A percentile compares a stretch with the other conserved stretches of the same genome.
These are phyloP conservation scores for Rhynchosporium secalis DNA, from an alignment of 2,329 filamentous ascomycete genomes.

Conservation along the genomic window DNA sequence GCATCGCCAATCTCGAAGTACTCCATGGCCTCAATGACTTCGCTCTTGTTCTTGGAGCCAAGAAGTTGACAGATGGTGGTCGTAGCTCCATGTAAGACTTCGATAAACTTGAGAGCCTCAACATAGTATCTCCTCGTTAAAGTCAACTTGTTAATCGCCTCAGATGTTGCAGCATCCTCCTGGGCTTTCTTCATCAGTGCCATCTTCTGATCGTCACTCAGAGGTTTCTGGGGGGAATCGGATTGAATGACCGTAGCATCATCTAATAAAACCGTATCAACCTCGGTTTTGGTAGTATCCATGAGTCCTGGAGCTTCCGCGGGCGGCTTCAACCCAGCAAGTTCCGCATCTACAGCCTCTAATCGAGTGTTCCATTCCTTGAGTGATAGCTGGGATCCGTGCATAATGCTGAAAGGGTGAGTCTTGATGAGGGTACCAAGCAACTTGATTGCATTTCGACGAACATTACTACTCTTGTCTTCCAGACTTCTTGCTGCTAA, in stretches of 20 bases:
- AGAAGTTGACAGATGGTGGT: constrained; percentile 81
- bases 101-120: constrained; percentile 93
- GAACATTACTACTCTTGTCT: constrained; percentile 97
- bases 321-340: constrained; percentile 79
- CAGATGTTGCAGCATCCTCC: constrained; percentile 84
- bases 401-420: constrained; percentile 89
- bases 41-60: constrained; percentile 94
- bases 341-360: constrained; percentile 78
- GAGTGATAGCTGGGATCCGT: constrained; percentile 80
- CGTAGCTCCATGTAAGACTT: constrained; percentile 82
- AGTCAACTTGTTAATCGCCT: constrained; percentile 83
- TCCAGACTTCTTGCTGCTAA: constrained; percentile 86
- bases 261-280: constrained; percentile 78
- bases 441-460: constrained; percentile 91
- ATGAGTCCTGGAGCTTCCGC: constrained; percentile 70
- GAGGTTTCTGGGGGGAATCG: constrained; percentile 65
- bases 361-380: constrained; percentile 84
- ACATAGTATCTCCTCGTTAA: constrained; percentile 86
- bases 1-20: constrained; percentile 95
- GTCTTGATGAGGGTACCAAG: constrained; percentile 86
- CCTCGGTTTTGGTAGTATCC: constrained; percentile 56
- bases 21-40: constrained; percentile 98
- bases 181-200: constrained; percentile 76
- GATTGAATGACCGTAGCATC: constrained; percentile 80
- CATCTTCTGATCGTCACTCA: constrained; percentile 78